Conservation (phyloP, 306 rosid species). For the apple (Malus domestica) region ASM211411v1 NC_041795.1:24321001-24321500, state of each 20-base stretch:
- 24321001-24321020: conserved; percentile 27
- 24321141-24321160: conserved; percentile 35
- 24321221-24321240: conserved; percentile 43
- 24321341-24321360: conserved; percentile 91
- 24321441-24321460: not conserved
- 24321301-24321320: conserved; percentile 88
- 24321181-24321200: conserved; percentile 32
- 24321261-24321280: conserved; percentile 79
- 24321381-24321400: conserved; percentile 93
- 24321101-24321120: conserved; percentile 41
- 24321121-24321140: conserved; percentile 62
- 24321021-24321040: conserved; percentile 40
- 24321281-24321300: conserved; percentile 86
- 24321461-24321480: not conserved
- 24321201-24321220: conserved; percentile 31
- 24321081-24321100: conserved; percentile 10
- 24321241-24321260: conserved; percentile 95
- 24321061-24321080: conserved; percentile 30
- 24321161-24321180: conserved; percentile 26
- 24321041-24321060: conserved; percentile 19
- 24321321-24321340: conserved; percentile 86
- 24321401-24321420: conserved; percentile 79
- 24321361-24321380: conserved; percentile 99
- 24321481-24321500: not conserved
- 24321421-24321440: not conserved